A percentile compares a stretch with the other conserved stretches of the same genome.
These are phyloP conservation scores for Zygosaccharomyces pseudobailii DNA, from an alignment of 1,139 yeast species.

Conservation along the genomic window DNA sequence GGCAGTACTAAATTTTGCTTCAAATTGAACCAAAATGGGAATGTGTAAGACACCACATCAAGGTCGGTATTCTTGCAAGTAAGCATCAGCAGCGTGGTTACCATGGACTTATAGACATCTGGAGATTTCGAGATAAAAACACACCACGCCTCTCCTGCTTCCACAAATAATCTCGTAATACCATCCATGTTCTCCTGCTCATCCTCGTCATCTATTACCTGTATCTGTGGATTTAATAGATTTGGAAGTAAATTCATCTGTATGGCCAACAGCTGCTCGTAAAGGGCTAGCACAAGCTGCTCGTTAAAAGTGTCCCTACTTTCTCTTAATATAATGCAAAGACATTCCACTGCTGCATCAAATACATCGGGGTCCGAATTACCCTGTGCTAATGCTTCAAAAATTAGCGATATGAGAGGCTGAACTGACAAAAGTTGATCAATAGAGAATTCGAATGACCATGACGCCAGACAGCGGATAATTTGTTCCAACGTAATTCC, in stretches of 20 bases:
- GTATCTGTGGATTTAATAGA: conserved; percentile 6
- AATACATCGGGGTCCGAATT: conserved; percentile 41
- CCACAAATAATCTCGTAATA: conserved; percentile 73
- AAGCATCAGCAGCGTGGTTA: conserved; percentile 54
- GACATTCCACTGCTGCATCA: conserved; percentile 84
- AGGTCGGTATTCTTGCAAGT: conserved; percentile 50
- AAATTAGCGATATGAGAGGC: conserved; percentile 60
- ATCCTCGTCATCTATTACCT: conserved; percentile 17
- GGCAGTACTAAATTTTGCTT: conserved; percentile 66
- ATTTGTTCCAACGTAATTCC: conserved; percentile 36
- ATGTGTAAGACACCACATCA: conserved; percentile 85
- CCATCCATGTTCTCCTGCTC: conserved; percentile 59
- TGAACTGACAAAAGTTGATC: conserved; percentile 59
- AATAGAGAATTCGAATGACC: conserved; percentile 84
- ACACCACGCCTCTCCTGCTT: conserved; percentile 96
- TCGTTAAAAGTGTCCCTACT: conserved; percentile 69
- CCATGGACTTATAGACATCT: conserved; percentile 63
- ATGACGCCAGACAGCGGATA: conserved; percentile 74
- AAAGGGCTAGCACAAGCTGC: conserved; percentile 61
- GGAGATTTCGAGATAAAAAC: conserved; percentile 76
- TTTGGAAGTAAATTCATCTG: conserved; percentile 30
- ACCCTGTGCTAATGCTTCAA: conserved; percentile 50
- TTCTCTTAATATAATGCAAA: conserved; percentile 72
- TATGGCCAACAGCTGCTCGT: conserved; percentile 59
- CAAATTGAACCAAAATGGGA: conserved; percentile 84